Conservation (phyloP, 345 rosid genomes). For the Reutealis trisperma region DNA sequence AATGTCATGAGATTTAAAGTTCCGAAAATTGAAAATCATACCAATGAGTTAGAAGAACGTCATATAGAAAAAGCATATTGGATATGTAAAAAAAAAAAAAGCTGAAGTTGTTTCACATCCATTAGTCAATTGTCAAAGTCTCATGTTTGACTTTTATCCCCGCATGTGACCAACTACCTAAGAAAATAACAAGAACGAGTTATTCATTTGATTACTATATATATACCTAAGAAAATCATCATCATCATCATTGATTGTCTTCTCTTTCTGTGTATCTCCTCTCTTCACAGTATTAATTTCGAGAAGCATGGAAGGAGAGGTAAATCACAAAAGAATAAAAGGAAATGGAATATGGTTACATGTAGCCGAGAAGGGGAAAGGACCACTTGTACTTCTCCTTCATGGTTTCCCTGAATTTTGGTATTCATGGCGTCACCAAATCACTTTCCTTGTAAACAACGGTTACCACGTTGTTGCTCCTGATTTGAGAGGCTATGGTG, state of each 20-base stretch:
- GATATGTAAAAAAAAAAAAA: too few relatives aligned
- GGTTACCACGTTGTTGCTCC: slow-evolving; percentile 73
- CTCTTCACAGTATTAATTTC: background rate
- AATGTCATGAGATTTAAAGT: too few relatives aligned
- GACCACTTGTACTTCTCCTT: slow-evolving; percentile 57
- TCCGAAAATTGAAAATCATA: too few relatives aligned
- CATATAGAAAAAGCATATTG: background rate
- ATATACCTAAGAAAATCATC: too few relatives aligned
- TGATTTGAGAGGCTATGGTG: slow-evolving; percentile 64
- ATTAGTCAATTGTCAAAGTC: background rate
- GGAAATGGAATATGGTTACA: slow-evolving; percentile 56
- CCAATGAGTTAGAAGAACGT: too few relatives aligned
- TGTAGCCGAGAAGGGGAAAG: slow-evolving; percentile 57
- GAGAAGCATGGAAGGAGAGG: slow-evolving; percentile 14
- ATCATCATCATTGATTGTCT: too few relatives aligned
- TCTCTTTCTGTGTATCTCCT: background rate
- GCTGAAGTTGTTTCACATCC: too few relatives aligned
- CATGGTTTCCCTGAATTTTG: slow-evolving; percentile 82
- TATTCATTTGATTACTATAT: too few relatives aligned
- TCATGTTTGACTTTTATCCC: background rate
- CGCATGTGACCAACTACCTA: background rate
- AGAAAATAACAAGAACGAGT: background rate
- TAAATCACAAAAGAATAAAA: slow-evolving; percentile 45
- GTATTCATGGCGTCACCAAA: slow-evolving; percentile 80
- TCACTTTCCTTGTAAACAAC: slow-evolving; percentile 45